Evolutionary conservation across 2,329 filamentous ascomycete species (phyloP), one percentile per base, ranked within the genome.

Genomic region (Penicillium fuscoglaucum): DNA sequence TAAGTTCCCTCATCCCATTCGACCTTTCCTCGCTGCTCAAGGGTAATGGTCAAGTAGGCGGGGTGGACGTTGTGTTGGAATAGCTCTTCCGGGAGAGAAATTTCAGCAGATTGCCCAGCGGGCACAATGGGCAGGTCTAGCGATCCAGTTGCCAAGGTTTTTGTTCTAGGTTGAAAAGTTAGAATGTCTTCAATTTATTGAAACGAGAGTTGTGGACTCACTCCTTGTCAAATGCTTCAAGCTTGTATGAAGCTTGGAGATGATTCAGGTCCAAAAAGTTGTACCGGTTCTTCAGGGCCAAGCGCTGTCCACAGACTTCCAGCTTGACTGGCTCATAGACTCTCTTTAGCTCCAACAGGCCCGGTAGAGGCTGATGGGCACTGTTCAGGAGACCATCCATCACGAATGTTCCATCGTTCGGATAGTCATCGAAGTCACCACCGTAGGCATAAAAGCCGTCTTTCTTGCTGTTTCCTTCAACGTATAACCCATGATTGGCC

Each of bases 401-500:
- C 59, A 87, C 83, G 63, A 87, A 87, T 0, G 80, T 83, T 4
- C 78, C 78, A 58, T 87, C 84, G 54, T 87, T 84, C 1, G 84
- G 85, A 2, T 74, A 68, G 58, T 87, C 85, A 3, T 80, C 83
- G 70, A 86, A 87, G 65, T 87, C 83, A 10, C 84, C 84, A 10
- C 84, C 84, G 52, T 85, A 86, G 2, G 78, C 84, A 62, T 83
- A 84, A 66, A 80, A 86, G 0, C 73, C 72, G 49, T 76, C 77
- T n/a, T 48, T 48, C 15, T 17, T 24, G 44, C 9, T 53, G 10
- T 15, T 21, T 19, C 41, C 43, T 39, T 57, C 51, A 40, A 79
- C 79, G 73, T 77, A 80, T 0, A 87, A 70, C 0, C 84, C 84
- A 55, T 86, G 84, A 72, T 87, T 87, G 0, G 83, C 83, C 85